Percentiles rank a stretch among this genome's conserved stretches.
Conservation (phyloP, 352 stramenopile species). For the Blastocystis sp. region DNA sequence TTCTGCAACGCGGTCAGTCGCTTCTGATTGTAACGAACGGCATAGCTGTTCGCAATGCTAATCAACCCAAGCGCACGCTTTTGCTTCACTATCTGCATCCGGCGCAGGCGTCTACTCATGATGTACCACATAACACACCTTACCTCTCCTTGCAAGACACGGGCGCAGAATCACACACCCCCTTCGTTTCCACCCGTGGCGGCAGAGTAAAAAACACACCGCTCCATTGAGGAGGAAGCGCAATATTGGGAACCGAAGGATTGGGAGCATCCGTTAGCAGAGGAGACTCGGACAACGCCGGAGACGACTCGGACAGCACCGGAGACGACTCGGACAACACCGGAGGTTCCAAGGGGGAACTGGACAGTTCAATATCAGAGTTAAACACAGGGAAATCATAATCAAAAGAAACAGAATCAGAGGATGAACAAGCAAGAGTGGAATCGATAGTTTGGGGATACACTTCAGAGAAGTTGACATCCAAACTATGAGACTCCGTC, state of each 20-base stretch:
- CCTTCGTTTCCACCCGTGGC: neutral
- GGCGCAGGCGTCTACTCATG: neutral
- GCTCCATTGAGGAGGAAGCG: too few relatives aligned
- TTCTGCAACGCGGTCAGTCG: conserved; percentile 14
- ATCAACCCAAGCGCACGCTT: conserved; percentile 34
- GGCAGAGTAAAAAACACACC: neutral
- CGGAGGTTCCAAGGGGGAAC: neutral
- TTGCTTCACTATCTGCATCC: conserved; percentile 18
- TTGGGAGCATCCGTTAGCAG: neutral
- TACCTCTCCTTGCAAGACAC: conserved; percentile 6
- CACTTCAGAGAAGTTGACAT: neutral
- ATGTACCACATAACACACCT: neutral
- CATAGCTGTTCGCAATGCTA: conserved; percentile 24
- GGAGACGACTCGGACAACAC: neutral
- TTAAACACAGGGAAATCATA: conserved; percentile 1
- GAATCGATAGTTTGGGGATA: neutral
- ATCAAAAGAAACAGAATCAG: conserved; percentile 6
- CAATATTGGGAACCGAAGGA: neutral
- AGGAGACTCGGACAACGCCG: neutral
- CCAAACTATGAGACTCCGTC: neutral
- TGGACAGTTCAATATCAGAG: neutral
- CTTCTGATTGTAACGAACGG: conserved; percentile 15
- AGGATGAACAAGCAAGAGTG: conserved; percentile 15
- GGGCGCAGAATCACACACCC: neutral
- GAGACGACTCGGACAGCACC: neutral